Evolutionary conservation across 2,329 filamentous ascomycete species (phyloP).

Genomic region (Dactylellina haptotyla): DNA sequence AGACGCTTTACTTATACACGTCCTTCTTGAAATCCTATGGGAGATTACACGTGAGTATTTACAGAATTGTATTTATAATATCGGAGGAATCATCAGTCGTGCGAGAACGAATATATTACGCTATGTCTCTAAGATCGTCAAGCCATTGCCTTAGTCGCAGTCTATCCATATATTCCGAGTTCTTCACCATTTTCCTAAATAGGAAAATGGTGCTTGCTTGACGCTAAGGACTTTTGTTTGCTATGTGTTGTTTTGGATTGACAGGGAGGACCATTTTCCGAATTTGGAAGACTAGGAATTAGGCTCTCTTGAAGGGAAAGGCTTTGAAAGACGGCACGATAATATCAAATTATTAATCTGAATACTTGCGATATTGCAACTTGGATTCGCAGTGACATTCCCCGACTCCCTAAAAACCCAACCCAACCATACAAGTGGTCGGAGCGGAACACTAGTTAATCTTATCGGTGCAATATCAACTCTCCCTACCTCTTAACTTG

Average conservation of each 20-base stretch:
- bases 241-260: constrained; percentile 9
- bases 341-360: too few species aligned
- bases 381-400: too few species aligned
- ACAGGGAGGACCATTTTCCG: constrained; percentile 24
- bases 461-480: too few species aligned
- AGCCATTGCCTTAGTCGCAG: neutral
- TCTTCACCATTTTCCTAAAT: constrained; percentile 16
- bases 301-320: too few species aligned
- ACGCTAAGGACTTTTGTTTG: constrained; percentile 2
- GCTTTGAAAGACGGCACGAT: too few species aligned
- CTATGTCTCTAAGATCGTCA: constrained; percentile 7
- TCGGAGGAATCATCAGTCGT: constrained; percentile 2
- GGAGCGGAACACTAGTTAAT: too few species aligned
- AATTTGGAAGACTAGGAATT: constrained; percentile 24
- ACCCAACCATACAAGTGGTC: too few species aligned
- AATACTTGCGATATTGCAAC: too few species aligned
- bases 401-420: too few species aligned
- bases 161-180: neutral
- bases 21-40: neutral
- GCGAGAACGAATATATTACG: neutral
- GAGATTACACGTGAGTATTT: neutral
- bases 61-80: constrained; percentile 12
- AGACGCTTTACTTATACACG: constrained; percentile 19
- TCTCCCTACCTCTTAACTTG: too few species aligned
- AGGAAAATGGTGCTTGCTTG: constrained; percentile 21